Conservation (phyloP, 106 monocot genomes). For the Ottelia alismoides region DNA sequence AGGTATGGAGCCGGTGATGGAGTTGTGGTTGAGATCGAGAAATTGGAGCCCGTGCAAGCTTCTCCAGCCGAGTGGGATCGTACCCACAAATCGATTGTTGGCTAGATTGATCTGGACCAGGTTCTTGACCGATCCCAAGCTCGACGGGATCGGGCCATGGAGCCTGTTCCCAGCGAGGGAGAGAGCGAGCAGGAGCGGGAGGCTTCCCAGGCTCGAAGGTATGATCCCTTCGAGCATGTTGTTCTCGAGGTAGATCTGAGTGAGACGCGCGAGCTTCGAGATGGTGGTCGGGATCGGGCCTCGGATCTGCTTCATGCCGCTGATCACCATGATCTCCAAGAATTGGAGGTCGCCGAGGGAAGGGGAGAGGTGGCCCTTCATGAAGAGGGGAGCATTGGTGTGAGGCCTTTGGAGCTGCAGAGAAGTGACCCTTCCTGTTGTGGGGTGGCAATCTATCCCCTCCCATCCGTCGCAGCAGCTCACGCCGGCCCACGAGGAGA, state of each 20-base stretch:
- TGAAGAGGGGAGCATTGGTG: constrained; percentile 3
- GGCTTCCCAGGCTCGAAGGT: constrained; percentile 32
- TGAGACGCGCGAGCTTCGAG: constrained; percentile 33
- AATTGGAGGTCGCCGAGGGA: constrained; percentile 33
- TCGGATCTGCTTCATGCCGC: constrained; percentile 41
- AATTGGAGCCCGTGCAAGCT: no score
- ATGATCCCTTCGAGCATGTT: constrained; percentile 31
- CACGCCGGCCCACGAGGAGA: constrained; percentile 35
- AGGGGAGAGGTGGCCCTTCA: constrained; percentile 50
- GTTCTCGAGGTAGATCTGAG: constrained; percentile 47
- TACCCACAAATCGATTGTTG: constrained; percentile 43
- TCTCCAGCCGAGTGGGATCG: constrained; percentile 35
- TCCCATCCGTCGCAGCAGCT: constrained; percentile 55
- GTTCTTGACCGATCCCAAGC: constrained; percentile 19
- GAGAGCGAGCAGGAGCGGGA: constrained; percentile 22
- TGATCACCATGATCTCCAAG: constrained; percentile 31
- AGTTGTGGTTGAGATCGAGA: no score
- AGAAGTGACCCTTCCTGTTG: constrained; percentile 32
- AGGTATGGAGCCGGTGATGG: constrained; percentile 26
- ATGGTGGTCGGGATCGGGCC: constrained; percentile 37
- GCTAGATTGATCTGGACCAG: no score
- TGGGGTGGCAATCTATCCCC: constrained; percentile 42
- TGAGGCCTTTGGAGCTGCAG: constrained; percentile 31
- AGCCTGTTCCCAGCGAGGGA: constrained; percentile 41
- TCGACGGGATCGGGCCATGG: constrained; percentile 31